Evolutionary conservation across 805 yeast species (phyloP).

Genomic region (Barnettozyma pratensis): DNA sequence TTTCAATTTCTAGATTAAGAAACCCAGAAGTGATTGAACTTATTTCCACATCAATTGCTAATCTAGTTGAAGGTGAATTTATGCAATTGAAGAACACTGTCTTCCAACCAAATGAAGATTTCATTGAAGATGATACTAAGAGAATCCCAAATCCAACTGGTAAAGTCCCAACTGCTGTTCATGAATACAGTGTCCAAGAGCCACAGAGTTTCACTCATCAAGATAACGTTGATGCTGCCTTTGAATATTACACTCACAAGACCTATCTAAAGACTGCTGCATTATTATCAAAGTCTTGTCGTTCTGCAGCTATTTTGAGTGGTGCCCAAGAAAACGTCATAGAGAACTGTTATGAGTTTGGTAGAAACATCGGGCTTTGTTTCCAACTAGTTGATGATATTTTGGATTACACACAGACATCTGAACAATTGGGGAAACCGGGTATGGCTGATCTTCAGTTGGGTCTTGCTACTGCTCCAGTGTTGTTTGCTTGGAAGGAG

Average conservation of each 20-base stretch:
- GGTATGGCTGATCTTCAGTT: constrained; percentile 91
- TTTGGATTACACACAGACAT: constrained; percentile 90
- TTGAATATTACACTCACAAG: constrained; percentile 91
- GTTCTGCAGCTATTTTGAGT: constrained; percentile 89
- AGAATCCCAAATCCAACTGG: constrained; percentile 56
- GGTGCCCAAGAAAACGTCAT: constrained; percentile 74
- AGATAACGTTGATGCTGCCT: constrained; percentile 76
- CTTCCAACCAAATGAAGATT: constrained; percentile 41
- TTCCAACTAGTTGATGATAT: constrained; percentile 96
- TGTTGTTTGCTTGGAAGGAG: constrained; percentile 88
- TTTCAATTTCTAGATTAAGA: constrained; percentile 85
- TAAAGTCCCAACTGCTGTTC: constrained; percentile 48
- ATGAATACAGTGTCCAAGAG: constrained; percentile 29
- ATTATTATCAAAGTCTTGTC: constrained; percentile 85
- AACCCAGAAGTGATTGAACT: constrained; percentile 97
- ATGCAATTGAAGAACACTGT: constrained; percentile 97
- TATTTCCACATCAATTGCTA: constrained; percentile 93
- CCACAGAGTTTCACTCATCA: constrained; percentile 43
- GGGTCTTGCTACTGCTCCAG: constrained; percentile 97
- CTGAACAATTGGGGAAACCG: constrained; percentile 85
- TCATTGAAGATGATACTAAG: constrained; percentile 38
- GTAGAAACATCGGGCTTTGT: constrained; percentile 88
- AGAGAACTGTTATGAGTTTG: constrained; percentile 85
- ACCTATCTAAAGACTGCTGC: constrained; percentile 95
- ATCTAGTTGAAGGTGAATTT: constrained; percentile 96